These are phyloP conservation scores for Xylaria nigripes DNA, from an alignment of 495 filamentous ascomycete genomes.

Conservation along the genomic window DNA sequence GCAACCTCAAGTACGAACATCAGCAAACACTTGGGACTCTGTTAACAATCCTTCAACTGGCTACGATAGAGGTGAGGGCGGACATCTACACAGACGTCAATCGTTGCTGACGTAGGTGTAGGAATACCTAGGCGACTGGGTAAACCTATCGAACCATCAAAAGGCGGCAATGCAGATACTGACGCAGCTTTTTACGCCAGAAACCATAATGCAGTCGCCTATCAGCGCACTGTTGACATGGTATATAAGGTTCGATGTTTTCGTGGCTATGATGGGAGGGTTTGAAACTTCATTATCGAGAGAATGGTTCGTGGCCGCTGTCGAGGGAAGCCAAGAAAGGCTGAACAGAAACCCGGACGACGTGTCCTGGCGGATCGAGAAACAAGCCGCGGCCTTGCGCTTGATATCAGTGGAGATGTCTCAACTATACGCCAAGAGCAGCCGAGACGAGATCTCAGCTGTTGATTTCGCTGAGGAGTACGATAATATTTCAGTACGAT, in stretches of 20 bases:
- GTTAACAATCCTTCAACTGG: slow-evolving; percentile 83
- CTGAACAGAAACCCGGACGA: slow-evolving; percentile 53
- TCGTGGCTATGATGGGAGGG: slow-evolving; percentile 73
- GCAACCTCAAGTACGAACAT: slow-evolving; percentile 59
- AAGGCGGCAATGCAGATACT: slow-evolving; percentile 80
- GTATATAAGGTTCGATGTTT: slow-evolving; percentile 86
- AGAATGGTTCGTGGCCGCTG: slow-evolving; percentile 68
- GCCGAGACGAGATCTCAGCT: slow-evolving; percentile 51
- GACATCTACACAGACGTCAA: not conserved
- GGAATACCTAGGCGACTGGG: slow-evolving; percentile 94
- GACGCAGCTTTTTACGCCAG: slow-evolving; percentile 65
- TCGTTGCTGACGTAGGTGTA: slow-evolving; percentile 34
- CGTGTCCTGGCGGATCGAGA: slow-evolving; percentile 56
- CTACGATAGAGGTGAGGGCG: slow-evolving; percentile 74
- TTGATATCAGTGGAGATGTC: slow-evolving; percentile 76
- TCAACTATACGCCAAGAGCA: slow-evolving; percentile 63
- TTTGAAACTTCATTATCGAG: slow-evolving; percentile 63
- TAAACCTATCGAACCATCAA: slow-evolving; percentile 85
- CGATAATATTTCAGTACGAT: slow-evolving; percentile 41
- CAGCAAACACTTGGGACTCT: slow-evolving; percentile 67
- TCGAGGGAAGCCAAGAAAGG: slow-evolving; percentile 54
- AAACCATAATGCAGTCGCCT: slow-evolving; percentile 62
- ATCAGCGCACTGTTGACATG: slow-evolving; percentile 66
- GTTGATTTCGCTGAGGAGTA: slow-evolving; percentile 60
- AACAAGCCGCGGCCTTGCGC: slow-evolving; percentile 55